Base-by-base conservation (phyloP, 345 rosid genomes). In the Noccaea bulbosa region DNA sequence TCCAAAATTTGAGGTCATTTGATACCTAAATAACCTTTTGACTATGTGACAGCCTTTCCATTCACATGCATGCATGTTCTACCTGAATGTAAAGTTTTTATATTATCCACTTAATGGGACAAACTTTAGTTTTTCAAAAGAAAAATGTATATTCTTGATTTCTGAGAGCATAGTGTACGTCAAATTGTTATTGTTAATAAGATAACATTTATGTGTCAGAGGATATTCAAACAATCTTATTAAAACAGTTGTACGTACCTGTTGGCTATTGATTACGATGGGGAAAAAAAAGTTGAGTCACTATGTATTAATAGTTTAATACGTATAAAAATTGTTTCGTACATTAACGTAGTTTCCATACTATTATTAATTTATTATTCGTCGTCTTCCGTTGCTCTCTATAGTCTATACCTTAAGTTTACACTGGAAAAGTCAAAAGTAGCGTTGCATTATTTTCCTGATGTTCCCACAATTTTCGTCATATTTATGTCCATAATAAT, bases 21-120 rank as follows among this genome's bases (percentile, higher is more conserved):
- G 39, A 52, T 41, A 49, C 41, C 12, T 56, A 8, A 57, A 48
- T 57, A 30, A 65, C 32, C 34, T 40, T 67, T 51, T 74, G 44
- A 1, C 24, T 35, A 16, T 49, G 78, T 74, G 78, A 67, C 63
- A 60, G 39, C 27, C 48, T 74, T 52, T 60, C n/a, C 14, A 49
- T 16, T 74, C 78, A 74, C 78, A 74, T 74, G 78, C 62, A 74
- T 67, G n/a, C n/a, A n/a, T 11, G 48, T 60, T 43, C 35, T 65
- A 43, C 27, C 37, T 72, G 40, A 67, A 67, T 74, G 49, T 52
- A 20, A 39, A 7, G 54, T 41, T 66, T 66, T 74, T 2, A 35
- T 44, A 60, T 60, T 60, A 67, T 74, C 68, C 38, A 62, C 17
- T 0, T 44, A 47, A 65, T 72, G 51, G 24, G 76, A 54, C 65